Conservation (phyloP, 1,284 basidiomycete genomes). For the Apiotrichum gamsii region DNA sequence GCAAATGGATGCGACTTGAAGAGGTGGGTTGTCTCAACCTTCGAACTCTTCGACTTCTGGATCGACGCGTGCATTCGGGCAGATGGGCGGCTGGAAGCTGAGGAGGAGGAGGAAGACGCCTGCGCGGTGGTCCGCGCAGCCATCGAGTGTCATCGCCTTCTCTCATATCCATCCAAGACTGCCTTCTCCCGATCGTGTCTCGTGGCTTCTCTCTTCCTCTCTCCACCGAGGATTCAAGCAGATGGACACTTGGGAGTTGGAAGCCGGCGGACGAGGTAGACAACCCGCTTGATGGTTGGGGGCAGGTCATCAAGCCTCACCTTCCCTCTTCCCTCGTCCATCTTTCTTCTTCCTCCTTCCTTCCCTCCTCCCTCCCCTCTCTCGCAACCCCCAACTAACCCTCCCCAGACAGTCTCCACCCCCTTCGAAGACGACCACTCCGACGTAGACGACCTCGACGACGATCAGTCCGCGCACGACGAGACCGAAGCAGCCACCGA, state of each 20-base stretch:
- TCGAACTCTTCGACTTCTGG: too few relatives aligned
- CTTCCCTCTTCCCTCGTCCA: too few relatives aligned
- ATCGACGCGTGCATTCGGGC: too few relatives aligned
- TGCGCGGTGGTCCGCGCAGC: background rate
- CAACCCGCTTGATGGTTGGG: background rate
- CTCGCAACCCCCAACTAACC: background rate
- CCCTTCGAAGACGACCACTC: conserved; percentile 15
- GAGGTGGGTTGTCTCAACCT: conserved; percentile 2
- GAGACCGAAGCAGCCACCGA: conserved; percentile 6
- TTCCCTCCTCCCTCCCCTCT: background rate
- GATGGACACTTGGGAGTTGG: too few relatives aligned
- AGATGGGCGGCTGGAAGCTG: background rate
- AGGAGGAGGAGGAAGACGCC: background rate
- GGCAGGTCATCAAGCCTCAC: too few relatives aligned
- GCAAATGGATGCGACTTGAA: conserved; percentile 18
- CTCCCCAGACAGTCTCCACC: conserved; percentile 4
- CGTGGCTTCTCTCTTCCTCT: too few relatives aligned
- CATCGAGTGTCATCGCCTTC: too few relatives aligned
- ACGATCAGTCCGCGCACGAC: conserved; percentile 6
- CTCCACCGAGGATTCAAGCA: too few relatives aligned
- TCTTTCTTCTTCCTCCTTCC: background rate
- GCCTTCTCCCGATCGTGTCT: too few relatives aligned
- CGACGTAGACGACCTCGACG: conserved; percentile 1
- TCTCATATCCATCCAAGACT: too few relatives aligned
- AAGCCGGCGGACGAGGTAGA: background rate